phyloP scores from a whole-genome alignment of 805 yeast genomes.

The Teunomyces funiuensis region DNA sequence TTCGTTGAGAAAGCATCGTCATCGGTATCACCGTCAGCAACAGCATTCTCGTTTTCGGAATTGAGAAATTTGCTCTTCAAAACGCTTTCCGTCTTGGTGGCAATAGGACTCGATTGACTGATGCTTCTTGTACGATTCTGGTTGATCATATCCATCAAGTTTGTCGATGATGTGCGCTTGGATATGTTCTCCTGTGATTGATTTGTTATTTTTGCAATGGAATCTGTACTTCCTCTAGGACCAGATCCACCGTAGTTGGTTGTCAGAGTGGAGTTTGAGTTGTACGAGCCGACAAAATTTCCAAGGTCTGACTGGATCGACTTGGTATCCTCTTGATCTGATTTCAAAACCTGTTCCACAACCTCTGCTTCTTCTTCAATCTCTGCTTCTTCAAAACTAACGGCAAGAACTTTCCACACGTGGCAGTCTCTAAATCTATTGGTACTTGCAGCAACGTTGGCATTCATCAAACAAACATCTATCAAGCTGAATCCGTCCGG shows the following conservation, averaged over 20 bases:
- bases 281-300: conserved; percentile 41
- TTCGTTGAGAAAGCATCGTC: conserved; percentile 3
- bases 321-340: conserved; percentile 19
- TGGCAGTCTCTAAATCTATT: conserved; percentile 55
- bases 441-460: conserved; percentile 54
- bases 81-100: conserved; percentile 7
- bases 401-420: conserved; percentile 60
- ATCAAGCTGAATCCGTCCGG: conserved; percentile 50
- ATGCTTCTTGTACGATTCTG: conserved; percentile 19
- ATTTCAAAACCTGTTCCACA: neutral
- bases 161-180: conserved; percentile 19
- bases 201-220: neutral
- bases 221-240: neutral
- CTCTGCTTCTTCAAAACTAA: conserved; percentile 40
- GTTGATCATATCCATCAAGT: conserved; percentile 22
- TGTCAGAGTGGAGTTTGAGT: conserved; percentile 42
- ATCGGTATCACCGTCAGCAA: conserved; percentile 23
- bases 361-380: conserved; percentile 2
- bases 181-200: conserved; percentile 12
- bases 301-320: conserved; percentile 39
- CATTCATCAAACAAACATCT: conserved; percentile 59
- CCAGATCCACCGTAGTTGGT: conserved; percentile 31
- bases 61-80: conserved; percentile 8
- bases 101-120: conserved; percentile 16
- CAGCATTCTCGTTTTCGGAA: conserved; percentile 21